Percentiles rank a stretch among this genome's conserved stretches.
Evolutionary conservation across 2,329 filamentous ascomycete species (phyloP).

Genomic region (Phialophora tarda): DNA sequence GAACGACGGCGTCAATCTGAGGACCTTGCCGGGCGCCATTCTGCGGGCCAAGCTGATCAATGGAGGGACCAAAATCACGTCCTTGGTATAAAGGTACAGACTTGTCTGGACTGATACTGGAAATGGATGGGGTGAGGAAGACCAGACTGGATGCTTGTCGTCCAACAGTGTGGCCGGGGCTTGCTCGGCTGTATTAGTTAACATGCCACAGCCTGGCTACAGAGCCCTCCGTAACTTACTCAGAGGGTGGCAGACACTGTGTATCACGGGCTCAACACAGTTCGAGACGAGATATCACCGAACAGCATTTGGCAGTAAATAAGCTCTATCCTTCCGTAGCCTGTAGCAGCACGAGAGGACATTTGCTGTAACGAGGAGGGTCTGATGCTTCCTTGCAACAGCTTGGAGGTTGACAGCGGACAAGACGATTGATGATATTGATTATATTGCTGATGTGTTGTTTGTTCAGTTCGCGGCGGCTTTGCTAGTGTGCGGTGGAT

Average conservation of each 20-base stretch:
- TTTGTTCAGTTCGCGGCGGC: too few relatives aligned
- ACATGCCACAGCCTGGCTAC: conserved; percentile 57
- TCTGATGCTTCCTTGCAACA: too few relatives aligned
- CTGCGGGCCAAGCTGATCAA: neutral
- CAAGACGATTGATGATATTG: too few relatives aligned
- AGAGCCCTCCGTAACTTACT: conserved; percentile 43
- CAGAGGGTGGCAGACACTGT: too few relatives aligned
- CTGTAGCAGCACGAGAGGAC: too few relatives aligned
- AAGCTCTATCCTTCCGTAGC: too few relatives aligned
- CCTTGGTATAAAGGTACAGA: neutral
- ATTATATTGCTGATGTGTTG: too few relatives aligned
- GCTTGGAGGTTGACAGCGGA: too few relatives aligned
- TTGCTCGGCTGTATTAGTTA: neutral
- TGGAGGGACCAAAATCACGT: neutral
- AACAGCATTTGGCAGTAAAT: neutral
- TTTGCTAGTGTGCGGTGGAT: neutral
- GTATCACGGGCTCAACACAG: too few relatives aligned
- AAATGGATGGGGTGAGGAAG: neutral
- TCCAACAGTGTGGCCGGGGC: neutral
- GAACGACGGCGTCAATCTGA: neutral
- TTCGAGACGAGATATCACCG: neutral
- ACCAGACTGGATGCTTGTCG: neutral
- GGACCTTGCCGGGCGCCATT: neutral
- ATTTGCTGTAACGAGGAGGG: too few relatives aligned
- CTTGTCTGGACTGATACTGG: neutral